Evolutionary conservation across 768 basidiomycete genomes (phyloP), one percentile per base, ranked within the genome.

Genomic region (Agaricus subrufescens): DNA sequence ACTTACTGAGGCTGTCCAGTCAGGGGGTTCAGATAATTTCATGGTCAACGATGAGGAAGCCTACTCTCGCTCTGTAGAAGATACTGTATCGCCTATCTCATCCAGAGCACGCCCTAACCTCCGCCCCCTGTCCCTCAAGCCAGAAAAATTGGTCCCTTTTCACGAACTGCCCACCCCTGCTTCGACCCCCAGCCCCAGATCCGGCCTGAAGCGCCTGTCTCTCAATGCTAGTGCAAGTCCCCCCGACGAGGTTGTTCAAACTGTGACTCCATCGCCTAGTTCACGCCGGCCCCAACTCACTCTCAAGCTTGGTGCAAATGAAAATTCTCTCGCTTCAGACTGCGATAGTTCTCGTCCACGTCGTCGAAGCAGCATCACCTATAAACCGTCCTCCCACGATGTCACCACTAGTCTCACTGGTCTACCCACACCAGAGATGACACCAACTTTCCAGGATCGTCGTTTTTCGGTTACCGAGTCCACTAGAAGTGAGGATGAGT

Each of bases 341-440:
- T 61, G 67, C 45, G 61, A 68, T 15, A 73, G 73, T 12, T 70
- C 74, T 7, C 72, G 72, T 58, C 66, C 71, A 31, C 69, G 65
- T 47, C 74, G 81, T 44, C 78, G 84, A 44, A 89, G 88, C 69
- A 89, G 87, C 69, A 90, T 92, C 52, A 83, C 84, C 0, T 92
- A 92, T 75, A 86, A 83, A 63, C 68, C 73, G 30, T 84, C 86
- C 29, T 65, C 72, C n/a, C 69, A 72, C 31, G 72, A 73, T 38
- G 65, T 71, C 43, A 66, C 63, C 15, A 61, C 61, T 31, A 71
- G 69, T 52, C 56, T 62, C 45, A 63, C 75, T 11, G 80, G 80
- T 29, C 72, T 89, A 12, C 87, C 87, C 0, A 89, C 88, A 0
- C 90, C 88, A 11, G 88, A 86, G 63, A 76, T 83, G 74, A 91